Evolutionary conservation across 208 protist genomes (phyloP), one percentile per base, ranked within the genome.

Genomic region (Blechomonas ayalai): DNA sequence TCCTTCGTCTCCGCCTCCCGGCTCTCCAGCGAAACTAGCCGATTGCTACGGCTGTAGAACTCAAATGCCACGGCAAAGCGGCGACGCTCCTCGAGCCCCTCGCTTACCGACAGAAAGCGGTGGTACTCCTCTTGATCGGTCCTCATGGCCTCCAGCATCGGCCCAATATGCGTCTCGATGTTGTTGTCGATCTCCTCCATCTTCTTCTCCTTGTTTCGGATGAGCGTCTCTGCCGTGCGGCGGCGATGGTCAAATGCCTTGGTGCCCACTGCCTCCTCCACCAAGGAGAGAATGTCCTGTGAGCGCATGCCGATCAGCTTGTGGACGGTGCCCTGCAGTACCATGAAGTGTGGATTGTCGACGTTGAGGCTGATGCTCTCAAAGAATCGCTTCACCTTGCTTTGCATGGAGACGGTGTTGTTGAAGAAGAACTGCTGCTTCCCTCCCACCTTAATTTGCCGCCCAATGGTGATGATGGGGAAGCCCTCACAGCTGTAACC

Each of bases 271-370:
- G 98, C 98, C 69, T 99, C 98, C 70, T 99, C 98, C 33, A 99
- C 96, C 71, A 99, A 88, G 1, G 81, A 78, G 5, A 99, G 85
- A 26, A 99, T 98, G 55, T 99, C 98, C 19, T 75, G 76, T 10
- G 98, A 98, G 60, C 98, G 98, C 98, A 99, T 99, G 61, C 99
- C 99, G 20, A 99, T 87, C 1, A 99, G 76, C 74, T 99, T 99
- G 36, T 98, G 98, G 51, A 99, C 99, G 13, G 95, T 88, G 33
- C 99, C 98, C 56, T 99, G 98, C 91, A 99, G 97, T 59, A 99
- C 99, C 53, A 99, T 90, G 60, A 99, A 99, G 65, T 99, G 97
- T 26, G 98, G 98, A 72, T 99, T 99, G 78, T 99, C 99, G 9
- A 99, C 96, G 67, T 99, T 99, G 9, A 99, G 79, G 64, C 98